These are phyloP conservation scores for Cordyceps fumosorosea DNA, from an alignment of 2,329 filamentous ascomycete species.

Conservation along the genomic window DNA sequence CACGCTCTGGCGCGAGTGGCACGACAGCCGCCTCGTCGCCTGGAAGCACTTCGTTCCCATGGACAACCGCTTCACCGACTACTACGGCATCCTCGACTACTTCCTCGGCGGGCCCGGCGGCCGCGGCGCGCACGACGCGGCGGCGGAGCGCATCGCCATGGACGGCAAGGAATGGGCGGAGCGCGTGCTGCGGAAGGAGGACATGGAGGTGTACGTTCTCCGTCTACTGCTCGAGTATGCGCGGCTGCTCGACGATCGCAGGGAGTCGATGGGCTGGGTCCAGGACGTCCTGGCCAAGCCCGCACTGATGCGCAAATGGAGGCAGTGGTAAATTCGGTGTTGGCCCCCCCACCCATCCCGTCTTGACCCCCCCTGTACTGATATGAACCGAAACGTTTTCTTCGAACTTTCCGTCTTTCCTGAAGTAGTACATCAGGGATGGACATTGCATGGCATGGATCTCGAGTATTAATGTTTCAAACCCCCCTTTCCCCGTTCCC, in stretches of 20 bases:
- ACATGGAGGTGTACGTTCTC: slow-evolving; percentile 67
- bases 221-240: slow-evolving; percentile 60
- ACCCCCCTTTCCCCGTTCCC: no score
- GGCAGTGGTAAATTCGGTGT: slow-evolving; percentile 18
- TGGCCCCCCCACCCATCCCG: not conserved
- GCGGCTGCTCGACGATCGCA: slow-evolving; percentile 43
- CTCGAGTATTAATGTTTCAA: no score
- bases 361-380: not conserved
- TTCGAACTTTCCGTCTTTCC: no score
- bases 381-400: not conserved
- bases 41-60: slow-evolving; percentile 81
- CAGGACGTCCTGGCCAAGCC: slow-evolving; percentile 38
- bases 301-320: slow-evolving; percentile 26
- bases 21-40: slow-evolving; percentile 63
- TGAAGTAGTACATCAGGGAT: no score
- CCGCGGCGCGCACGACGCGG: slow-evolving; percentile 43
- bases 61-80: slow-evolving; percentile 65
- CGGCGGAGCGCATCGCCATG: slow-evolving; percentile 57
- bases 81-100: slow-evolving; percentile 68
- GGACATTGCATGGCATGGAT: no score
- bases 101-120: slow-evolving; percentile 49
- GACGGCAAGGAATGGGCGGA: slow-evolving; percentile 63
- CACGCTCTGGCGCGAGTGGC: slow-evolving; percentile 75
- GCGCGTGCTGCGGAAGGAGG: slow-evolving; percentile 60
- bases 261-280: slow-evolving; percentile 50